These are phyloP conservation scores for Yarrowia sp. DNA, from an alignment of 805 yeast species.

Conservation along the genomic window DNA sequence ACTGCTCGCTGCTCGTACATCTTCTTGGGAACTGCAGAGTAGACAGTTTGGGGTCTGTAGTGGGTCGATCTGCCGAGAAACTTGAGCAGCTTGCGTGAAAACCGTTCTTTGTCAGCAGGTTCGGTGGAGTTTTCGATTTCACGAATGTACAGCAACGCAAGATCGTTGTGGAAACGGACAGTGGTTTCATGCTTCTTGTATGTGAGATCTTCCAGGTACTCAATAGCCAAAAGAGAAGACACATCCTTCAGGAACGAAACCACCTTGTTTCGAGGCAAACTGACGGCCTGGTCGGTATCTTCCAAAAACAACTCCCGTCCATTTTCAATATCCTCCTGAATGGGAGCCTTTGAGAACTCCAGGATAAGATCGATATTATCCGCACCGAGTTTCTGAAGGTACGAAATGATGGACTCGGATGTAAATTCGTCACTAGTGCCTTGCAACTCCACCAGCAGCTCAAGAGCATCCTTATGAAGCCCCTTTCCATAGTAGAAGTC, in stretches of 20 bases:
- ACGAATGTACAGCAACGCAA: conserved; percentile 47
- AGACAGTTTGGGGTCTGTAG: conserved; percentile 41
- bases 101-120: conserved; percentile 29
- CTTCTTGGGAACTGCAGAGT: conserved; percentile 3
- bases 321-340: conserved; percentile 40
- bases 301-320: conserved; percentile 59
- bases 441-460: conserved; percentile 42
- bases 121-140: conserved; percentile 29
- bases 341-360: conserved; percentile 52
- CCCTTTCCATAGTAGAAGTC: conserved; percentile 69
- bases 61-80: conserved; percentile 39
- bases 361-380: conserved; percentile 53
- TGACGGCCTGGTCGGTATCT: conserved; percentile 57
- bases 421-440: background rate
- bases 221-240: conserved; percentile 37
- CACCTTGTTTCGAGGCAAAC: conserved; percentile 53
- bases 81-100: conserved; percentile 37
- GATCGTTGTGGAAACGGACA: conserved; percentile 43
- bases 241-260: conserved; percentile 47
- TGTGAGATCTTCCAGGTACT: conserved; percentile 54
- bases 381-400: conserved; percentile 30
- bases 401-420: conserved; percentile 27
- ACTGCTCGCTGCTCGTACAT: conserved; percentile 49
- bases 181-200: conserved; percentile 42
- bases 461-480: conserved; percentile 64